Conservation (phyloP, 352 stramenopile genomes). For the Plasmopara halstedii region DNA sequence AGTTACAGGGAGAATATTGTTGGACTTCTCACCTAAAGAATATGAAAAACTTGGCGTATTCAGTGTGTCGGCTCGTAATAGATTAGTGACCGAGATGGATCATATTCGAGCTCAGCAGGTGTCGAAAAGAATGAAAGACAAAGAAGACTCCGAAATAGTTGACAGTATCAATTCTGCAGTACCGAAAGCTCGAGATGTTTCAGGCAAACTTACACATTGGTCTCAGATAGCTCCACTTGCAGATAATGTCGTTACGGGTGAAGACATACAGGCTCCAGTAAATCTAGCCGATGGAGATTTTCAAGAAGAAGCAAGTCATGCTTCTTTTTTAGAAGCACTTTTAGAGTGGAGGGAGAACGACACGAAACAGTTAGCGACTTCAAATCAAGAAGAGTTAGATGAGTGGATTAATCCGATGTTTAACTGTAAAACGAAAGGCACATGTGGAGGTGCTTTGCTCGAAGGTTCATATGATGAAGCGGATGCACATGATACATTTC, state of each 20-base stretch:
- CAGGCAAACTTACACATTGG: conserved; percentile 48
- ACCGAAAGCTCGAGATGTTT: no score
- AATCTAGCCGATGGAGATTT: conserved; percentile 77
- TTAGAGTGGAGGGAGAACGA: conserved; percentile 63
- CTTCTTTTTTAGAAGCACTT: conserved; percentile 73
- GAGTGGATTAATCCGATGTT: conserved; percentile 65
- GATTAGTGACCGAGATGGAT: conserved; percentile 45
- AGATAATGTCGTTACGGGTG: conserved; percentile 17
- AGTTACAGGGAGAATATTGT: conserved; percentile 41
- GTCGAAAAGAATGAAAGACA: conserved; percentile 1
- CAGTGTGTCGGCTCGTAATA: conserved; percentile 53
- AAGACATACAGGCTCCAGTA: conserved; percentile 30
- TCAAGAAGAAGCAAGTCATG: conserved; percentile 61
- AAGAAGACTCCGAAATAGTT: conserved; percentile 34
- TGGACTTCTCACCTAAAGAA: conserved; percentile 39
- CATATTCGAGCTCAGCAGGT: conserved; percentile 27
- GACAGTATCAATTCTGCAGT: no score
- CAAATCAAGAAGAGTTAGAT: conserved; percentile 29
- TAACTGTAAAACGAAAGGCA: conserved; percentile 1
- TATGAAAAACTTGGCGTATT: conserved; percentile 42
- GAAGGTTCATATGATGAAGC: conserved; percentile 60
- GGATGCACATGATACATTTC: conserved; percentile 60
- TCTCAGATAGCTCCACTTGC: conserved; percentile 56
- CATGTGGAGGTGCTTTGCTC: conserved; percentile 37
- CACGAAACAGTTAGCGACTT: conserved; percentile 4